Evolutionary conservation across 768 basidiomycete genomes (phyloP).

Genomic region (Dioszegia hungarica): DNA sequence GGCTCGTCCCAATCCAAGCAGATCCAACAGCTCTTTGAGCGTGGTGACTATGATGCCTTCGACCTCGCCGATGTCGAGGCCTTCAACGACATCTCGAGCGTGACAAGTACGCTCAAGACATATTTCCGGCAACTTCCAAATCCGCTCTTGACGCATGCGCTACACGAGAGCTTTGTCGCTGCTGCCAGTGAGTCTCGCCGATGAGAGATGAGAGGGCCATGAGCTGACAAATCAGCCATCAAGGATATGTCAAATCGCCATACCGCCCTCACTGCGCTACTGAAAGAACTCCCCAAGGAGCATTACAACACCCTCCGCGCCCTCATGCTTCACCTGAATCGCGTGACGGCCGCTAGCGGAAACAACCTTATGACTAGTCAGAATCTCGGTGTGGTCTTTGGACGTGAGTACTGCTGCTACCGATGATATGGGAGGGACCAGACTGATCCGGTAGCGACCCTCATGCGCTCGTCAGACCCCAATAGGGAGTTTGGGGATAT

Average conservation of each 20-base stretch:
- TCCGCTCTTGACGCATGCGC: conserved; percentile 81
- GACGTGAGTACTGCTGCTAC: conserved; percentile 64
- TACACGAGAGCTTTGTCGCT: conserved; percentile 83
- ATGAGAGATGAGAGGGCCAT: not conserved
- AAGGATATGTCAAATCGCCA: conserved; percentile 62
- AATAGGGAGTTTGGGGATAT: conserved; percentile 92
- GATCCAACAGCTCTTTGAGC: conserved; percentile 91
- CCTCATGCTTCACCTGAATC: conserved; percentile 81
- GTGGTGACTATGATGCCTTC: conserved; percentile 81
- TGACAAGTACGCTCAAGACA: conserved; percentile 93
- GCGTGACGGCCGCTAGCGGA: conserved; percentile 63
- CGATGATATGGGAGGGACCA: too few relatives aligned
- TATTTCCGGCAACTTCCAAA: conserved; percentile 91
- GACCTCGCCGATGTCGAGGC: conserved; percentile 78
- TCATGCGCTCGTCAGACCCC: conserved; percentile 84
- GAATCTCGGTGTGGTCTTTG: conserved; percentile 95
- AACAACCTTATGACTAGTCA: conserved; percentile 89
- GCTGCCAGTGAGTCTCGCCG: conserved; percentile 57
- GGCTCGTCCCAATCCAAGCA: conserved; percentile 85
- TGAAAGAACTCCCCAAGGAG: conserved; percentile 73
- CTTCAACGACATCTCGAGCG: conserved; percentile 95
- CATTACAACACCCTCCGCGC: conserved; percentile 78
- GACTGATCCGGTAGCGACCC: conserved; percentile 63
- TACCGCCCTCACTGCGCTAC: conserved; percentile 60
- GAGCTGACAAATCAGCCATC: conserved; percentile 47